Evolutionary conservation across 1,284 basidiomycete species (phyloP).

Genomic region (Cystodermella granulosa): DNA sequence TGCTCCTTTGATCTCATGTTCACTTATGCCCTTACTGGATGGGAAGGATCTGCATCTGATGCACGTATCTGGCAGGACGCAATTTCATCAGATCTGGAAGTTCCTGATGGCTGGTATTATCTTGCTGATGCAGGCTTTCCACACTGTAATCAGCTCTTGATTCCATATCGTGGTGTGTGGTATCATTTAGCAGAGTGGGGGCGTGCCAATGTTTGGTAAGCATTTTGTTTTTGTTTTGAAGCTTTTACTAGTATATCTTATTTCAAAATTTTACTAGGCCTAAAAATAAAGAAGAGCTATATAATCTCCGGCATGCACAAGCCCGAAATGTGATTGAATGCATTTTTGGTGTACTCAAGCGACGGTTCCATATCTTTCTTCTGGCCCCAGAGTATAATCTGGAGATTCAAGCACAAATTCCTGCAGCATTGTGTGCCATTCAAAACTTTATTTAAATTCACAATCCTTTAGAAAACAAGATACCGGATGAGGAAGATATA

Average conservation of each 20-base stretch:
- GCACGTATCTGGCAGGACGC: conserved; percentile 22
- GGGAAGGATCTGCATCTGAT: conserved; percentile 36
- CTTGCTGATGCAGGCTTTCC: conserved; percentile 39
- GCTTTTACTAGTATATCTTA: conserved; percentile 24
- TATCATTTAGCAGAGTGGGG: conserved; percentile 38
- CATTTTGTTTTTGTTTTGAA: conserved; percentile 3
- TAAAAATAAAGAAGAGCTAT: conserved; percentile 34
- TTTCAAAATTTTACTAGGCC: conserved; percentile 7
- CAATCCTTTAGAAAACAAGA: conserved; percentile 8
- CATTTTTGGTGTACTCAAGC: conserved; percentile 43
- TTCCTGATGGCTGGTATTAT: conserved; percentile 11
- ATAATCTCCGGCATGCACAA: conserved; percentile 37
- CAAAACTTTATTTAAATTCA: conserved; percentile 20
- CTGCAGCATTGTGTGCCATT: conserved; percentile 21
- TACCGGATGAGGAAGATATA: neutral
- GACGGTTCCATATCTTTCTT: conserved; percentile 23
- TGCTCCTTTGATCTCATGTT: conserved; percentile 25
- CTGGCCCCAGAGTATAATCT: conserved; percentile 23
- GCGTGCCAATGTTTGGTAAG: conserved; percentile 14
- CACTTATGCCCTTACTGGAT: conserved; percentile 30
- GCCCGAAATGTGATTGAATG: conserved; percentile 36
- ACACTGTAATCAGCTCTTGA: conserved; percentile 28
- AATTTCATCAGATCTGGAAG: conserved; percentile 14
- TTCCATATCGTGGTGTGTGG: conserved; percentile 27
- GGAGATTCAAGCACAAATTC: conserved; percentile 27